Evolutionary conservation across 176 grass and related monocot genomes (phyloP), one percentile per base, ranked within the genome.

Genomic region (Cocos nucifera): DNA sequence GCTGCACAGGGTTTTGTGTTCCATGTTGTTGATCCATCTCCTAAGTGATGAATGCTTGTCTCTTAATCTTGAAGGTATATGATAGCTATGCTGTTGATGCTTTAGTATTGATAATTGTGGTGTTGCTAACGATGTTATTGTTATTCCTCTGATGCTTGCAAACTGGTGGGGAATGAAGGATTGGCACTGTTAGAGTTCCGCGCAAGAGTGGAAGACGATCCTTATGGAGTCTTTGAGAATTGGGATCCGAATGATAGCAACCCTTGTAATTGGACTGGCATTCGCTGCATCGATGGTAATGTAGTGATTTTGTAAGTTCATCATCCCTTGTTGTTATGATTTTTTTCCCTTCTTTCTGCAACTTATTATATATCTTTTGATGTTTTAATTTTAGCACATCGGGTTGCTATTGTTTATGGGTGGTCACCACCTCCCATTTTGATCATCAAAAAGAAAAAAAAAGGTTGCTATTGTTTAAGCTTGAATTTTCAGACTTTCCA

Each of bases 231-330:
- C 66, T 75, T 98, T 76, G 77, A 70, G 23, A 79, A 71, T 48
- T 98, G 94, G 94, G 72, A 62, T 78, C 55, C 64, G 4, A 79
- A 22, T 50, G 85, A 92, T 5, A 22, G 14, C 3, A 53, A 83
- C 60, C 85, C 88, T n/a, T 98, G 94, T 66, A 74, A 72, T 32
- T 98, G 94, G 94, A 85, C 69, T 4, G 84, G 94, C 29, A 66
- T 98, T 67, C 50, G 22, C 51, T 98, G 94, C 21, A 10, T 57
- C 1, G 63, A 79, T 74, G 88, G 67, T 60, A 74, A 86, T 74
- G 84, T 98, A 39, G 75, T 79, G 61, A 73, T 77, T 53, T 22
- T 98, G 94, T 98, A 73, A 92, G 94, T 86, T 73, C 24, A 32
- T 64, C 68, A 57, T 44, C 35, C 35, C 35, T 44, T 44, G 35